phyloP scores from a whole-genome alignment of 2,329 filamentous ascomycete genomes.

The Calonectria pseudoturangicola region DNA sequence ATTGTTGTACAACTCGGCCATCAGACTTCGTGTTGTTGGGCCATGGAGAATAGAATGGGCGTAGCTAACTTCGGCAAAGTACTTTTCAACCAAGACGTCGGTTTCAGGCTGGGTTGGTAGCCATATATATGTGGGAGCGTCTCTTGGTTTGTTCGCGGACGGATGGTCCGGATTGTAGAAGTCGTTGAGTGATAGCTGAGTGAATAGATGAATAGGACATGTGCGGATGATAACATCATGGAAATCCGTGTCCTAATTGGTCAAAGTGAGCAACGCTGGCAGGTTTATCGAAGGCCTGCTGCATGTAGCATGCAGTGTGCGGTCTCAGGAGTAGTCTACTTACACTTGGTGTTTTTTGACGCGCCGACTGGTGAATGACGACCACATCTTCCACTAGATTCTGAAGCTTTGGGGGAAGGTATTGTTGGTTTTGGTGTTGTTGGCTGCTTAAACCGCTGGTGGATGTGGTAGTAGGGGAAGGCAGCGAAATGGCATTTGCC shows the following conservation, averaged over 20 bases:
- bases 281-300: neutral
- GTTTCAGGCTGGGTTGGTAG: constrained; percentile 58
- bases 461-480: neutral
- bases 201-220: constrained; percentile 59
- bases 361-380: constrained; percentile 57
- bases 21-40: constrained; percentile 52
- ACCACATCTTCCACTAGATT: constrained; percentile 60
- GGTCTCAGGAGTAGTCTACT: constrained; percentile 34
- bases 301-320: neutral
- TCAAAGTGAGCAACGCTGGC: constrained; percentile 11
- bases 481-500: constrained; percentile 3
- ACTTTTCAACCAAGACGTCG: constrained; percentile 56
- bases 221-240: constrained; percentile 56
- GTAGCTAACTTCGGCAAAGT: constrained; percentile 54
- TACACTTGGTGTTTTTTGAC: constrained; percentile 54
- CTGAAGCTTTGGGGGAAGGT: constrained; percentile 57
- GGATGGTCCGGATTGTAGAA: constrained; percentile 51
- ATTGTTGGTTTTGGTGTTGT: constrained; percentile 17
- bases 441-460: neutral
- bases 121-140: constrained; percentile 59
- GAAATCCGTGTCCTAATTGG: neutral
- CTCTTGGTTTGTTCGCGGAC: constrained; percentile 41
- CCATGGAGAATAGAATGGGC: constrained; percentile 58
- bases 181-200: constrained; percentile 54
- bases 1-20: constrained; percentile 56